phyloP scores from a whole-genome alignment of 2,329 filamentous ascomycete genomes.

The Talaromyces verruculosus region DNA sequence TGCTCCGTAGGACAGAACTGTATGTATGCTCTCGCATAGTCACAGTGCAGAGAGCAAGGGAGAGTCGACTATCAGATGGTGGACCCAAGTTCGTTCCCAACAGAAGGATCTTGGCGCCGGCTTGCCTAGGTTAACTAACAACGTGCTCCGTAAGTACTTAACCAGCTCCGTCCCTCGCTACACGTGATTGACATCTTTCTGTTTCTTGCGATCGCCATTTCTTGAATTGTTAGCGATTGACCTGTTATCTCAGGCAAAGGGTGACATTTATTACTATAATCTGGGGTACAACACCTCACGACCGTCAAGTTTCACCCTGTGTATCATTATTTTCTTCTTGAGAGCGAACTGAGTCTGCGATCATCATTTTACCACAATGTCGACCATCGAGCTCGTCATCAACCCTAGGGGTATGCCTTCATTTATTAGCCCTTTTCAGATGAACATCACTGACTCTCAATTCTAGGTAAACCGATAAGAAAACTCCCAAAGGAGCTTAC shows the following conservation, averaged over 20 bases:
- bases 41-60: slow-evolving; percentile 3
- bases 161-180: neutral
- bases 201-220: neutral
- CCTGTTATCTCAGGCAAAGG: neutral
- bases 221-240: neutral
- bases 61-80: neutral
- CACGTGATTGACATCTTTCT: neutral
- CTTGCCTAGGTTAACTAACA: neutral
- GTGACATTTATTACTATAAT: neutral
- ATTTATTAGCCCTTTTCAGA: too few species aligned
- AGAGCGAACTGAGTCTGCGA: neutral
- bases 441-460: too few species aligned
- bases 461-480: slow-evolving; percentile 60
- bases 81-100: neutral
- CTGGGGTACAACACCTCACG: neutral
- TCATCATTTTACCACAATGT: slow-evolving; percentile 5
- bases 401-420: slow-evolving; percentile 30
- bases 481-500: slow-evolving; percentile 59
- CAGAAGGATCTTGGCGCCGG: neutral
- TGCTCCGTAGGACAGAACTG: neutral
- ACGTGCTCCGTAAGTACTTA: neutral
- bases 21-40: neutral
- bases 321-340: neutral
- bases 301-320: neutral
- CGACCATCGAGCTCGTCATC: slow-evolving; percentile 37